These are phyloP conservation scores for Crithidia sp. DNA, from an alignment of 208 protist genomes.

Conservation along the genomic window DNA sequence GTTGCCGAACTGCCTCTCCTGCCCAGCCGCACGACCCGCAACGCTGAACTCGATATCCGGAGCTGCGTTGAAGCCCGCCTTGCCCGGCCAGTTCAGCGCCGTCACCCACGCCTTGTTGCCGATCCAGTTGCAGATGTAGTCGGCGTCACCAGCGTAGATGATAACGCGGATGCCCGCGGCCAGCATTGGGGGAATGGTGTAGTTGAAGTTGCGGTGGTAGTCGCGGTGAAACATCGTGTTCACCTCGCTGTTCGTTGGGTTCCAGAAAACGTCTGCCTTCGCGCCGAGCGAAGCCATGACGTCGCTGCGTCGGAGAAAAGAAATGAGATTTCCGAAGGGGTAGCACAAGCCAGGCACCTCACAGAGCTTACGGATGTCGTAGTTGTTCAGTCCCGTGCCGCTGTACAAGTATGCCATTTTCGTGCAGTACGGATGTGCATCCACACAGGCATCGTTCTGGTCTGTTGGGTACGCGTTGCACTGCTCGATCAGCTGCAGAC, in stretches of 20 bases:
- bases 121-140: slow-evolving; percentile 94
- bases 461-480: slow-evolving; percentile 33
- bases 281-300: neutral
- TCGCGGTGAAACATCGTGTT: slow-evolving; percentile 61
- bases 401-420: slow-evolving; percentile 23
- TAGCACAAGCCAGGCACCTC: slow-evolving; percentile 13
- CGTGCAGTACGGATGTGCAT: neutral
- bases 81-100: slow-evolving; percentile 74
- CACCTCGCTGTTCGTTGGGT: slow-evolving; percentile 58
- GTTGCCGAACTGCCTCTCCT: slow-evolving; percentile 35
- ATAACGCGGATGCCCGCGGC: slow-evolving; percentile 74
- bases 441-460: slow-evolving; percentile 17
- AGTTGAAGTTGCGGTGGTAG: slow-evolving; percentile 71
- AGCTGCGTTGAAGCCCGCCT: slow-evolving; percentile 57
- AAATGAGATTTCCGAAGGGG: slow-evolving; percentile 13
- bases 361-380: slow-evolving; percentile 83
- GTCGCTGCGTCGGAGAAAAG: neutral
- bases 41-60: slow-evolving; percentile 40
- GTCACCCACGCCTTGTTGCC: slow-evolving; percentile 86
- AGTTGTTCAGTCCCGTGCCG: slow-evolving; percentile 71
- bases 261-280: neutral
- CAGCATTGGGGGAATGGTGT: slow-evolving; percentile 63
- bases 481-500: slow-evolving; percentile 38
- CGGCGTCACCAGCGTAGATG: slow-evolving; percentile 91
- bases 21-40: slow-evolving; percentile 27